Evolutionary conservation across 2,329 filamentous ascomycete species (phyloP).

Genomic region (Fusarium nodosum): DNA sequence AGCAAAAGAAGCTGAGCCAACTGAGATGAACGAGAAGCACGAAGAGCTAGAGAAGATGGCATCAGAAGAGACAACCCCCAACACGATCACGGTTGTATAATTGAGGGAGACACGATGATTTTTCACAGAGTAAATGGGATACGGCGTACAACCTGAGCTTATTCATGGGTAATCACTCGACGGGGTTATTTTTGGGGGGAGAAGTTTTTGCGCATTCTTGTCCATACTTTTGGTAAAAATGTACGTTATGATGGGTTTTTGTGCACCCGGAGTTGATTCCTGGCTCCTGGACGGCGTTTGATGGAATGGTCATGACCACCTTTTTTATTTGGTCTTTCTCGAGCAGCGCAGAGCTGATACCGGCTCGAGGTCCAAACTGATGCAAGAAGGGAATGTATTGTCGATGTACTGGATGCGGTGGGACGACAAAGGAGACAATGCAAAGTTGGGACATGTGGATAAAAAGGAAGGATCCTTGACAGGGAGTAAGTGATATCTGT

Average conservation of each 20-base stretch:
- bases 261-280: slow-evolving; percentile 21
- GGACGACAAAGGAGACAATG: slow-evolving; percentile 20
- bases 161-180: slow-evolving; percentile 38
- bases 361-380: slow-evolving; percentile 36
- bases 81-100: slow-evolving; percentile 49
- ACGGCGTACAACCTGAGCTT: slow-evolving; percentile 42
- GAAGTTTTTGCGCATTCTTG: slow-evolving; percentile 47
- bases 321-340: slow-evolving; percentile 30
- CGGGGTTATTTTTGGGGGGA: slow-evolving; percentile 37
- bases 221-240: slow-evolving; percentile 48
- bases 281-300: slow-evolving; percentile 41
- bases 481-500: slow-evolving; percentile 39
- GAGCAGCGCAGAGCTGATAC: slow-evolving; percentile 45
- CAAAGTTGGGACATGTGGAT: slow-evolving; percentile 36
- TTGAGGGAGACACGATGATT: slow-evolving; percentile 40
- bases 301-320: slow-evolving; percentile 39
- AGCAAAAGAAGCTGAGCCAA: slow-evolving; percentile 43
- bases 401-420: slow-evolving; percentile 38
- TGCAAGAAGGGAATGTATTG: slow-evolving; percentile 34
- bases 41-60: slow-evolving; percentile 42
- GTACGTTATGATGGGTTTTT: slow-evolving; percentile 45
- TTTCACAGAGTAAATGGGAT: slow-evolving; percentile 42
- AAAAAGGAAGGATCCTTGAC: slow-evolving; percentile 36
- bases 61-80: slow-evolving; percentile 47
- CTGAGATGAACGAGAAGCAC: slow-evolving; percentile 45